phyloP scores from a whole-genome alignment of 2,329 filamentous ascomycete species.

The Penicillium decumbens region DNA sequence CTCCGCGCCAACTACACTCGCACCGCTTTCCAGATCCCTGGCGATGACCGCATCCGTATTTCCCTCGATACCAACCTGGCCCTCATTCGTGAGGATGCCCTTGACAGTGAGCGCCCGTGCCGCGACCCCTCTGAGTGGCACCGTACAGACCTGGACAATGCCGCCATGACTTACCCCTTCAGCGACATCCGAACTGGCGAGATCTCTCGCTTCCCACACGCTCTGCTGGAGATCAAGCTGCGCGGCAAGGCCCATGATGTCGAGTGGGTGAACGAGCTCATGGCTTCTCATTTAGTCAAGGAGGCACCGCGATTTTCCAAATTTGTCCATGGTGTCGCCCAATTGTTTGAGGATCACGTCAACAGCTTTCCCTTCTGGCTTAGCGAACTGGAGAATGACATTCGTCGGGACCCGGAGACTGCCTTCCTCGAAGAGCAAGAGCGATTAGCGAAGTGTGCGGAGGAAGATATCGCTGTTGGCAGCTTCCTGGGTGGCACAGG shows the following conservation, averaged over 20 bases:
- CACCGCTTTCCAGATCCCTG: conserved; percentile 93
- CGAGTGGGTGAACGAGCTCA: conserved; percentile 86
- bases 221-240: conserved; percentile 88
- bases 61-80: conserved; percentile 90
- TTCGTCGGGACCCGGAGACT: conserved; percentile 82
- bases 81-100: conserved; percentile 69
- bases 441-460: conserved; percentile 70
- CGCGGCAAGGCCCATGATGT: conserved; percentile 60
- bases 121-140: conserved; percentile 88
- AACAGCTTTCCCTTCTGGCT: conserved; percentile 97
- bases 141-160: conserved; percentile 79
- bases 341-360: conserved; percentile 90
- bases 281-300: conserved; percentile 87
- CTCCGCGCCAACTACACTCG: conserved; percentile 89
- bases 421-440: conserved; percentile 91
- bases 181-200: conserved; percentile 82
- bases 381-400: conserved; percentile 84
- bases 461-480: conserved; percentile 84
- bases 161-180: conserved; percentile 81
- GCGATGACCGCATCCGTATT: conserved; percentile 83
- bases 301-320: conserved; percentile 89
- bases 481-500: conserved; percentile 65
- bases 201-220: conserved; percentile 83
- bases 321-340: conserved; percentile 88
- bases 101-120: conserved; percentile 80